Evolutionary conservation across 2,329 filamentous ascomycete genomes (phyloP), one percentile per base, ranked within the genome.

Genomic region (Passalora sequoiae): DNA sequence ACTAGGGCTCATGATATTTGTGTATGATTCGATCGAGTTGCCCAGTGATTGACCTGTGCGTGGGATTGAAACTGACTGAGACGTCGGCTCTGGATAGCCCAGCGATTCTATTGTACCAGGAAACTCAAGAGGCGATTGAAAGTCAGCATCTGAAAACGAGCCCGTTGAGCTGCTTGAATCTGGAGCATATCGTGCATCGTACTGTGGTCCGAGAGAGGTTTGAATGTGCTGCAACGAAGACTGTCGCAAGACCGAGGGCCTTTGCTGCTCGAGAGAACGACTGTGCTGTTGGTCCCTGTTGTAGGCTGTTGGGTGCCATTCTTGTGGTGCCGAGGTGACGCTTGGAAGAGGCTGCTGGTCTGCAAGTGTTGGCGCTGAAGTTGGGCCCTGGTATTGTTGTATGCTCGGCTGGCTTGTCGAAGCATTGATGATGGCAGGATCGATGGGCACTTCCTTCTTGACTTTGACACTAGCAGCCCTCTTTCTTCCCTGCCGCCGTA

Each of bases 111-210:
- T 69, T 13, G 71, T 72, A 8, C 67, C 65, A 13, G 70, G 69
- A 43, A 66, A 72, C 43, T 74, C 70, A 46, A 66, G 57, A 9
- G 70, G 70, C 15, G 70, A 71, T 22, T 67, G 66, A 44, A 68
- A 72, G 47, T 72, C 70, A 42, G 68, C 68, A 44, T 72, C 70
- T 41, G 68, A 67, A 53, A 69, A 73, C 12, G 70, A 70, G 38
- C 67, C 67, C 16, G 70, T 56, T 5, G 70, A 71, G 37, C 67
- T 67, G 6, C 67, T 68, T 4, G 71, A 72, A 15, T 65, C 63
- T 17, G 71, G 72, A 28, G 69, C 57, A 9, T 62, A 61, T 28
- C 60, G 58, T 9, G 68, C 66, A 36, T 71, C 69, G 43, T 64
- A 70, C 12, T 65, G 63, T 12, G 63, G 52, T 12, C 63, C 56